Conservation (phyloP, 148 eudicot genomes). For the Amaranthus palmeri region DNA sequence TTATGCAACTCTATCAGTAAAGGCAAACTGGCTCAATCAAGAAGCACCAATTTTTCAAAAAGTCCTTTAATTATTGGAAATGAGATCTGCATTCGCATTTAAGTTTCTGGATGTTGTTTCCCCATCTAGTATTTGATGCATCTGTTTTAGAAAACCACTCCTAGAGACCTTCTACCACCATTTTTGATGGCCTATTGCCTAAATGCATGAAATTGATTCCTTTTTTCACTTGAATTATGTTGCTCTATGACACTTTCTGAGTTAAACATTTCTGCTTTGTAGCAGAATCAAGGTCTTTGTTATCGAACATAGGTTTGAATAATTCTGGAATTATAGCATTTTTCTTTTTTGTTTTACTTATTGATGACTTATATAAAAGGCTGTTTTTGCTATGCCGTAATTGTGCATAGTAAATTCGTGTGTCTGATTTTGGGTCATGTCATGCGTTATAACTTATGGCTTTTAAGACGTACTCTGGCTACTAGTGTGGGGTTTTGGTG, state of each 20-base stretch:
- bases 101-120: too few species aligned
- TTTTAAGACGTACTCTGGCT: not conserved
- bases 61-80: too few species aligned
- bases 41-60: too few species aligned
- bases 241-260: not conserved
- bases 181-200: too few species aligned
- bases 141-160: too few species aligned
- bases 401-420: not conserved
- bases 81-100: too few species aligned
- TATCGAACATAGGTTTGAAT: not conserved
- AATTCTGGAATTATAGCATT: not conserved
- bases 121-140: too few species aligned
- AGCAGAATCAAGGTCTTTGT: not conserved
- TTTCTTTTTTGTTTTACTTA: not conserved
- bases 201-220: too few species aligned
- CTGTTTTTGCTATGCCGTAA: not conserved
- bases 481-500: not conserved
- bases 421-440: not conserved
- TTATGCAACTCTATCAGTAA: too few species aligned
- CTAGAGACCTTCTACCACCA: too few species aligned
- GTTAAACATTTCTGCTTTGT: not conserved
- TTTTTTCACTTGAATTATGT: not conserved
- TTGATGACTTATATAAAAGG: not conserved
- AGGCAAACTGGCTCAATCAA: too few species aligned
- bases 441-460: not conserved